phyloP scores from a whole-genome alignment of 1,284 basidiomycete genomes.

The Pyrrhoderma lamaoense region DNA sequence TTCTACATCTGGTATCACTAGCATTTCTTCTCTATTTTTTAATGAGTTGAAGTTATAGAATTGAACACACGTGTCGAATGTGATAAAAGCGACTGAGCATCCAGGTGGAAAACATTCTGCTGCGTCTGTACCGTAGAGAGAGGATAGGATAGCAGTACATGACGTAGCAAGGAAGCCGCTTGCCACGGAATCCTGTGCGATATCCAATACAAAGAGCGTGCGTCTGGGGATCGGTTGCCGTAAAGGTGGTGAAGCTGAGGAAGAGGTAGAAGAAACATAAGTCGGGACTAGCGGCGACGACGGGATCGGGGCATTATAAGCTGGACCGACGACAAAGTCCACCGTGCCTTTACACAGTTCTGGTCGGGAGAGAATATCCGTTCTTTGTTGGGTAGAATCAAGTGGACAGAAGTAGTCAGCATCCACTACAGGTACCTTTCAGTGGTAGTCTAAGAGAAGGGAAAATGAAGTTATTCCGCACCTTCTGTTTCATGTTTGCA shows the following conservation, averaged over 20 bases:
- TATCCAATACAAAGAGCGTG: constrained; percentile 87
- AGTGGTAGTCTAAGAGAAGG: constrained; percentile 5
- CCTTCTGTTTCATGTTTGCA: constrained; percentile 81
- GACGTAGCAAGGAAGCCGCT: constrained; percentile 72
- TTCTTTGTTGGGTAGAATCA: constrained; percentile 71
- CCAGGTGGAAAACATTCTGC: constrained; percentile 46
- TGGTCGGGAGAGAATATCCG: constrained; percentile 79
- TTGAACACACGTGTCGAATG: constrained; percentile 80
- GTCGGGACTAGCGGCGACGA: constrained; percentile 45
- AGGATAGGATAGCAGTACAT: constrained; percentile 57
- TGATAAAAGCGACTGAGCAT: constrained; percentile 70
- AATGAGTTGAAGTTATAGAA: constrained; percentile 63
- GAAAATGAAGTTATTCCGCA: constrained; percentile 32
- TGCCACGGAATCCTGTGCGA: constrained; percentile 64
- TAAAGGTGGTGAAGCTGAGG: not conserved
- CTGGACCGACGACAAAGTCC: constrained; percentile 76
- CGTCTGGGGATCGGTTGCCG: constrained; percentile 45
- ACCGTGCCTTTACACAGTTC: constrained; percentile 90
- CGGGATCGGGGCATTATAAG: constrained; percentile 83
- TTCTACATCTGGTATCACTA: constrained; percentile 80
- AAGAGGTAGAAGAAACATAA: constrained; percentile 41
- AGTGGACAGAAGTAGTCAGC: constrained; percentile 84
- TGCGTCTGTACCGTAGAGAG: constrained; percentile 59
- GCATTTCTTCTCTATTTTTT: constrained; percentile 59
- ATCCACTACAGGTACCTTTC: not conserved